Conservation (phyloP, 106 monocot species). For the Acorus gramineus region DNA sequence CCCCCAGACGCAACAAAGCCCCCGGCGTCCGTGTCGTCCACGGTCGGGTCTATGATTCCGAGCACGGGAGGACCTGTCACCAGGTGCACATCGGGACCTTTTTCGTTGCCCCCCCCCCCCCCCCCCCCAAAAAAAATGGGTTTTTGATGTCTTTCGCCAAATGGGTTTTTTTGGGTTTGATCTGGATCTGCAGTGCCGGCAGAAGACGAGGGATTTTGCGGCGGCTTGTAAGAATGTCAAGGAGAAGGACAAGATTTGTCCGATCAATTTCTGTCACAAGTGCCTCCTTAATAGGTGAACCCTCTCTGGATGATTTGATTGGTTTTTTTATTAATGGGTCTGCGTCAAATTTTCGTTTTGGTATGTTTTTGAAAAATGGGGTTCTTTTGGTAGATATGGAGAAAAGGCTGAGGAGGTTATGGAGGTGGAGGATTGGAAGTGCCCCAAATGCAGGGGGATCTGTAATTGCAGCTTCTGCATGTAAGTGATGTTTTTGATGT, state of each 20-base stretch:
- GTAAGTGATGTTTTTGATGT: conserved; percentile 11
- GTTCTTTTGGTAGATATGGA: conserved; percentile 39
- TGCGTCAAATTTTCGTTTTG: not conserved
- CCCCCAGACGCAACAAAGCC: conserved; percentile 12
- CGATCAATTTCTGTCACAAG: conserved; percentile 43
- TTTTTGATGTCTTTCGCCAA: too few relatives aligned
- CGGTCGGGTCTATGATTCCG: conserved; percentile 43
- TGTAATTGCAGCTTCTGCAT: conserved; percentile 75
- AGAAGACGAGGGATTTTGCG: conserved; percentile 40
- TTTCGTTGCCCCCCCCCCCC: not conserved
- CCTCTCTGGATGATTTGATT: not conserved
- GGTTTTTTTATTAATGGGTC: not conserved
- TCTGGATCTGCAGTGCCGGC: conserved; percentile 42
- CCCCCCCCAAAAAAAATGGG: not conserved
- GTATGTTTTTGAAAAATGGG: not conserved
- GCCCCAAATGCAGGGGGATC: conserved; percentile 65
- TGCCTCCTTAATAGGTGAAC: conserved; percentile 57
- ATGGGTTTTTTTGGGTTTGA: not conserved
- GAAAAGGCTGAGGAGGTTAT: conserved; percentile 48
- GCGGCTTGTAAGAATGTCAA: conserved; percentile 29
- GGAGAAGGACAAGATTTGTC: conserved; percentile 25
- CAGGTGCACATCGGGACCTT: conserved; percentile 24
- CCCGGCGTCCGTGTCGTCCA: conserved; percentile 33
- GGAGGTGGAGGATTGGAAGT: conserved; percentile 26
- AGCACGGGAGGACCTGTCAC: conserved; percentile 59